Base-by-base conservation (phyloP, 192 early-diverging fungal species). In the Umbelopsis vinacea region DNA sequence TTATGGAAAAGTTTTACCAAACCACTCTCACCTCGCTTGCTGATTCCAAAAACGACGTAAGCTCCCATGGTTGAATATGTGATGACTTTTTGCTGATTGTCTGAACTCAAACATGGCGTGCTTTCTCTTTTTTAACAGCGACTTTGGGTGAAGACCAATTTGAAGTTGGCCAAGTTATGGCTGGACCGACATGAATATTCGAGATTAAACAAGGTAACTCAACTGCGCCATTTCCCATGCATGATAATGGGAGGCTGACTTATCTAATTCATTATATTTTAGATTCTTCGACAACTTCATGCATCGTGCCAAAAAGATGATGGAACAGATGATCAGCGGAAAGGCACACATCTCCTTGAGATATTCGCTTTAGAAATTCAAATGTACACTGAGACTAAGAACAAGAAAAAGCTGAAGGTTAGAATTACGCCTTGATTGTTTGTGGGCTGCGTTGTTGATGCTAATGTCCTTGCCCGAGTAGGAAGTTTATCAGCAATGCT, bases 341-440 rank as follows among this genome's bases (percentile, higher is more conserved):
- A 95, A 76, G 96, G 97, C 45, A 99, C 96, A 23, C 91, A 96
- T 52, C 79, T 97, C 26, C 84, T 97, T 22, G 97, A 99, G 78
- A 92, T 96, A 26, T 92, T 95, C 81, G 94, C 97, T 0, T 81
- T 99, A n/a, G 94, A 96, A 66, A 94, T 99, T 82, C 94, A 95
- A 78, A 96, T 99, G 95, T 92, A 97, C 79, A 93, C 94, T 1
- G 94, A 88, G 50, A 96, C 89, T 9, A 92, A 92, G 73, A 92
- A 95, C 60, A 88, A 86, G 66, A 94, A 94, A 76, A 93, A 91
- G 76, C 84, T 99, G 52, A 98, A 98, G 87, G 90, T 87, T 47
- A 46, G 21, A 9, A 14, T 12, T 3, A 3, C 23, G 14, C 0
- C 15, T 15, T 47, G 15, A 15, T 22, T 6, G 6, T 4, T 14